Conservation (phyloP, 495 filamentous ascomycete species). For the Penicillium silybi region DNA sequence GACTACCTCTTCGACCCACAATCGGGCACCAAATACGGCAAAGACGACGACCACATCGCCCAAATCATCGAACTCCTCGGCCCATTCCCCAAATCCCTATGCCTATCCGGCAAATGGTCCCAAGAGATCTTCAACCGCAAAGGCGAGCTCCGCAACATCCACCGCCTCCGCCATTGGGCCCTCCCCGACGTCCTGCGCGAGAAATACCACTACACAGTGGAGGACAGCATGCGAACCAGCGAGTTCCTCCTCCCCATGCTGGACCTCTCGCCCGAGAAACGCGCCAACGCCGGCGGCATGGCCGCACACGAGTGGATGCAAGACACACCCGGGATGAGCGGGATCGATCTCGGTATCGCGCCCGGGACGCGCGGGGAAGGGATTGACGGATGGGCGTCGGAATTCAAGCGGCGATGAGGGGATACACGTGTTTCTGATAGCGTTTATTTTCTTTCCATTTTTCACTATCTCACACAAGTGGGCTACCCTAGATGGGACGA, state of each 20-base stretch:
- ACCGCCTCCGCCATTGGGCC: conserved; percentile 94
- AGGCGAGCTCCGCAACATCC: conserved; percentile 96
- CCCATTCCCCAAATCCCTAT: conserved; percentile 87
- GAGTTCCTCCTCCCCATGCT: conserved; percentile 93
- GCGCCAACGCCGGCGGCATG: conserved; percentile 97
- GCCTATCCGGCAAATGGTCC: conserved; percentile 89
- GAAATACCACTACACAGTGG: conserved; percentile 89
- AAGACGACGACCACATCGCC: conserved; percentile 99
- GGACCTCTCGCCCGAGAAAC: conserved; percentile 76
- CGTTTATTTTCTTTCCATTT: conserved; percentile 5
- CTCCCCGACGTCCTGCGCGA: conserved; percentile 89
- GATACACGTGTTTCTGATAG: neutral
- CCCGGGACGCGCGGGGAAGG: conserved; percentile 86
- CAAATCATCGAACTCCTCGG: conserved; percentile 98
- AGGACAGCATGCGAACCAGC: conserved; percentile 71
- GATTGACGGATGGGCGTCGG: conserved; percentile 91
- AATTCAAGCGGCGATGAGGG: conserved; percentile 75
- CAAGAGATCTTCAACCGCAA: conserved; percentile 99
- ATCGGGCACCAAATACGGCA: conserved; percentile 98
- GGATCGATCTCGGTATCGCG: conserved; percentile 62
- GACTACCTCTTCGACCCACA: conserved; percentile 99
- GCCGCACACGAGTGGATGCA: conserved; percentile 74
- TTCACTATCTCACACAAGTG: neutral
- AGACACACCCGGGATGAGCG: conserved; percentile 82
- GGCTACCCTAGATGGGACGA: conserved; percentile 12